Conservation (phyloP, 805 yeast species). For the Lipomyces yamanashiensis region DNA sequence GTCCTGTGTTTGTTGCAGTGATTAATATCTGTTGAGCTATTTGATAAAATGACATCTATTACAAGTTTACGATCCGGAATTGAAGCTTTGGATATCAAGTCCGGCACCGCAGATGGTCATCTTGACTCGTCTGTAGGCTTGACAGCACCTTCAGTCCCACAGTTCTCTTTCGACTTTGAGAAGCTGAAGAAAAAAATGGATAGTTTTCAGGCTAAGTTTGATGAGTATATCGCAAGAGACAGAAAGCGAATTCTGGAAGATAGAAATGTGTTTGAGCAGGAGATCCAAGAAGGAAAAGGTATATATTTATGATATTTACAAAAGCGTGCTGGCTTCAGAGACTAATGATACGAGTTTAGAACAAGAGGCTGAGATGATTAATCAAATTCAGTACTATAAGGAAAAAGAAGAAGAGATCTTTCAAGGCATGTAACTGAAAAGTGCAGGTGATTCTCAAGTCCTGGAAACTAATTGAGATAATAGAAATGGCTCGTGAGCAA, state of each 20-base stretch:
- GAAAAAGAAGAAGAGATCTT: conserved; percentile 34
- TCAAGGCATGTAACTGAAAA: conserved; percentile 8
- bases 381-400: conserved; percentile 42
- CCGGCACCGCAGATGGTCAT: background rate
- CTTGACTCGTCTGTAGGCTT: conserved; percentile 11
- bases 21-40: background rate
- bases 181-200: conserved; percentile 48
- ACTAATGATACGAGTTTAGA: conserved; percentile 22
- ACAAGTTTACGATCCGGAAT: conserved; percentile 13
- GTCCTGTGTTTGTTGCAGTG: background rate
- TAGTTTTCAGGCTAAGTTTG: conserved; percentile 49
- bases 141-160: conserved; percentile 35
- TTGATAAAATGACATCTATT: conserved; percentile 16
- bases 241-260: conserved; percentile 42
- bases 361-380: conserved; percentile 42
- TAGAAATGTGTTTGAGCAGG: conserved; percentile 35
- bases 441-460: background rate
- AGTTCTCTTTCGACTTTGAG: conserved; percentile 44
- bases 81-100: conserved; percentile 7
- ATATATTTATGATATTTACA: background rate
- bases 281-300: conserved; percentile 34
- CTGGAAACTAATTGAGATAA: no score
- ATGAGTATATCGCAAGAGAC: conserved; percentile 45
- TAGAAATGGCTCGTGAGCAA: conserved; percentile 37
- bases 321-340: background rate